These are phyloP conservation scores for Phialophora tarda DNA, from an alignment of 2,329 filamentous ascomycete species.

Conservation along the genomic window DNA sequence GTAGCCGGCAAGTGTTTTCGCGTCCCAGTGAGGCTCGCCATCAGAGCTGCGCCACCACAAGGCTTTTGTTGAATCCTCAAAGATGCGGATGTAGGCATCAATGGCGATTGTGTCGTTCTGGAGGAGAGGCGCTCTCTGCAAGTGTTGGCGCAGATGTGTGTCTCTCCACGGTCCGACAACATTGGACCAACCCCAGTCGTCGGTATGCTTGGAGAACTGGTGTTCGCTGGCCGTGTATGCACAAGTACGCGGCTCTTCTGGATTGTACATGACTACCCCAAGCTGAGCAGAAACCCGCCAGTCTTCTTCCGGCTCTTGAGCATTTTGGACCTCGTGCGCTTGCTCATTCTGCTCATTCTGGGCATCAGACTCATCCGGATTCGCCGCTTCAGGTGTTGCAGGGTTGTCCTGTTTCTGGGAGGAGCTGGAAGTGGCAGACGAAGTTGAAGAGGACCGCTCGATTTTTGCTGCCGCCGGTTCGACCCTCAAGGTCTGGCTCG, in stretches of 20 bases:
- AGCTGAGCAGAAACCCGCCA: slow-evolving; percentile 65
- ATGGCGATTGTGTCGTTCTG: slow-evolving; percentile 67
- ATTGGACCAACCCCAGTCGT: slow-evolving; percentile 69
- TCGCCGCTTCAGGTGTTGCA: slow-evolving; percentile 4
- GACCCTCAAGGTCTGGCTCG: slow-evolving; percentile 21
- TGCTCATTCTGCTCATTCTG: slow-evolving; percentile 18
- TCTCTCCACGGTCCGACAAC: slow-evolving; percentile 65
- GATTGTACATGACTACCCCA: slow-evolving; percentile 67
- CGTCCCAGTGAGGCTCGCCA: slow-evolving; percentile 58
- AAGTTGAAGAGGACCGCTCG: slow-evolving; percentile 17
- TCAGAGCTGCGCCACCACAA: slow-evolving; percentile 65
- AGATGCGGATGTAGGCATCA: slow-evolving; percentile 65
- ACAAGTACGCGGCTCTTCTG: slow-evolving; percentile 64
- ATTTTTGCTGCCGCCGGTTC: slow-evolving; percentile 12
- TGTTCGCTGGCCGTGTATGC: slow-evolving; percentile 63
- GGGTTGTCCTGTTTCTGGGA: slow-evolving; percentile 22
- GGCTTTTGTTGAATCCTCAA: slow-evolving; percentile 65
- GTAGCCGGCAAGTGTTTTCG: slow-evolving; percentile 62
- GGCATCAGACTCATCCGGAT: not conserved
- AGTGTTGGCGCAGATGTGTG: slow-evolving; percentile 62
- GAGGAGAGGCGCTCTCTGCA: slow-evolving; percentile 64
- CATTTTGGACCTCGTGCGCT: not conserved
- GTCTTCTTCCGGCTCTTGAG: slow-evolving; percentile 24
- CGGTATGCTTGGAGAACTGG: slow-evolving; percentile 63
- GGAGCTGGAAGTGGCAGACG: not conserved